A percentile compares a stretch with the other conserved stretches of the same genome.
Conservation (phyloP, 2,329 filamentous ascomycete genomes). For the Alternaria incomplexa region DNA sequence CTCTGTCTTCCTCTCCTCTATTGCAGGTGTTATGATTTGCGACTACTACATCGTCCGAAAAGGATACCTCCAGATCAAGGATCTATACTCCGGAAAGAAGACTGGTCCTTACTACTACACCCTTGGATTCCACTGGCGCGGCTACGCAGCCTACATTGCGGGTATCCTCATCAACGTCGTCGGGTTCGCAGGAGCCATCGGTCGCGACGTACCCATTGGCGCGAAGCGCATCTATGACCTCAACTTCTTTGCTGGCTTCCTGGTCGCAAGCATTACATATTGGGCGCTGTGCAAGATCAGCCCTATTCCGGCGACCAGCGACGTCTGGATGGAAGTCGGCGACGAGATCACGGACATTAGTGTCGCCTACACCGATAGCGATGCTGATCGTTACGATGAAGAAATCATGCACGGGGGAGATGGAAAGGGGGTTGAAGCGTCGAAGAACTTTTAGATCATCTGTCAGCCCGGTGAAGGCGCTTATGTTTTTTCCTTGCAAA, state of each 20-base stretch:
- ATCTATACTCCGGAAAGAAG: constrained; percentile 76
- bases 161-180: constrained; percentile 92
- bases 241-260: constrained; percentile 88
- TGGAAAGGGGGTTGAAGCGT: constrained; percentile 17
- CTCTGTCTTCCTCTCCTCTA: constrained; percentile 90
- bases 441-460: constrained; percentile 16
- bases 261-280: constrained; percentile 71
- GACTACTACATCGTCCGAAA: constrained; percentile 89
- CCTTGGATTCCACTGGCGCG: constrained; percentile 80
- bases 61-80: constrained; percentile 78
- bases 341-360: constrained; percentile 37
- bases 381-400: constrained; percentile 35
- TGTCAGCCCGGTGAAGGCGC: background rate
- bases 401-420: constrained; percentile 29
- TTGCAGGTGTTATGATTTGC: constrained; percentile 86
- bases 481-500: background rate
- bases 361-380: constrained; percentile 33
- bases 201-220: constrained; percentile 72
- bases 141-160: constrained; percentile 79
- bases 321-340: constrained; percentile 80
- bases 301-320: constrained; percentile 76
- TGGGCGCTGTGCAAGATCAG: constrained; percentile 71
- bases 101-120: constrained; percentile 75
- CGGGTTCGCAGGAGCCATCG: constrained; percentile 84
- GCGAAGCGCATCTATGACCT: constrained; percentile 87